Conservation (phyloP, 805 yeast species). For the Yamadazyma phyllophila region DNA sequence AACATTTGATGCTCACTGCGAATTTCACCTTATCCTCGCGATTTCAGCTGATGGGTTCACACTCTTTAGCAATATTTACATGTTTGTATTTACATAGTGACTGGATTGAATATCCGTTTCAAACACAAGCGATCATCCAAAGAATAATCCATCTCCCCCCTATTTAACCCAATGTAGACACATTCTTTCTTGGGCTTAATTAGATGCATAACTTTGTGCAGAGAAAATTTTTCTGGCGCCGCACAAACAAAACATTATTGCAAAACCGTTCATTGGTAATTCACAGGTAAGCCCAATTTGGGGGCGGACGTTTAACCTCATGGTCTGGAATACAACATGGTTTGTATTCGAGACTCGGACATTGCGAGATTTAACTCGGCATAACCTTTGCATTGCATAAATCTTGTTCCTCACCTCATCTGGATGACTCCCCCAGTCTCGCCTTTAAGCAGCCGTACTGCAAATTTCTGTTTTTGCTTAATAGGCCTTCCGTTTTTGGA, state of each 20-base stretch:
- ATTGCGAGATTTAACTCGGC: no score
- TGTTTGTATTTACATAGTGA: no score
- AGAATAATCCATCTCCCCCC: not conserved
- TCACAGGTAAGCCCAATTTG: not conserved
- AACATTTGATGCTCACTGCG: no score
- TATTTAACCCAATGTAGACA: not conserved
- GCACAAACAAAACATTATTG: not conserved
- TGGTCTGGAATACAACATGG: not conserved
- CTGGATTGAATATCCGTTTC: no score
- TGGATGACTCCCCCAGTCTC: not conserved
- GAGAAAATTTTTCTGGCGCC: slow-evolving; percentile 1
- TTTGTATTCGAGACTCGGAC: not conserved
- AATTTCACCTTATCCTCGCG: no score
- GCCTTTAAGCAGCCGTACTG: no score
- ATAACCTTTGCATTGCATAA: not conserved
- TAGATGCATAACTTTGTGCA: not conserved
- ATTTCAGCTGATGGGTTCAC: no score
- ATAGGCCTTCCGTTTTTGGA: no score
- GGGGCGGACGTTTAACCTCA: not conserved
- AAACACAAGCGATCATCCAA: not conserved
- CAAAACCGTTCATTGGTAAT: not conserved
- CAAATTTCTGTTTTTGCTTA: no score
- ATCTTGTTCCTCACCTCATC: not conserved
- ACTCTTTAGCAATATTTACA: no score
- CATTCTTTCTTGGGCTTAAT: not conserved